These are phyloP conservation scores for Capsicum rhomboideum DNA, from an alignment of 257 asterid genomes.

Conservation along the genomic window DNA sequence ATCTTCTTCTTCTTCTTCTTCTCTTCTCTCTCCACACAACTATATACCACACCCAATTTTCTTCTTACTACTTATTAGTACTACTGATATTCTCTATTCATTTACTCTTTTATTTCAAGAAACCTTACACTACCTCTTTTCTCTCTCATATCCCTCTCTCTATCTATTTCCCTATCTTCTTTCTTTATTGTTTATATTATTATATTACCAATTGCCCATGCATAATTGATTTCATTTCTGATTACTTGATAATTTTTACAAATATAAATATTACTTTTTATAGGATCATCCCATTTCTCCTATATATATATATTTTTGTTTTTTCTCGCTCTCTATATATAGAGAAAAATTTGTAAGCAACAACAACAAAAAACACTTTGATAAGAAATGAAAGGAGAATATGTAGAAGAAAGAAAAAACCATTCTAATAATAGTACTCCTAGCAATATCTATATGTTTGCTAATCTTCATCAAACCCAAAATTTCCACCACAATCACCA, in stretches of 20 bases:
- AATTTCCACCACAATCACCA: constrained; percentile 16
- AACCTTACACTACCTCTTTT: background rate
- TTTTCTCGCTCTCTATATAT: no score
- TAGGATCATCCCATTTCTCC: no score
- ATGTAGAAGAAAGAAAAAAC: constrained; percentile 21
- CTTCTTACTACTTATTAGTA: background rate
- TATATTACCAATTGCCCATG: no score
- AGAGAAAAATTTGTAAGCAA: background rate
- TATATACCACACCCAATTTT: background rate
- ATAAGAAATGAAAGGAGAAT: constrained; percentile 36
- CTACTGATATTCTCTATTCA: background rate
- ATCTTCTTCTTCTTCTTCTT: constrained; percentile 8
- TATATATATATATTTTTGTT: no score
- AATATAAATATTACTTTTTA: no score
- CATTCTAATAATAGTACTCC: background rate
- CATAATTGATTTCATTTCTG: no score
- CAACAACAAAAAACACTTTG: background rate
- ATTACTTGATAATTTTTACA: no score
- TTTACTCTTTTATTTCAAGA: background rate
- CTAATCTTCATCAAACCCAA: constrained; percentile 36
- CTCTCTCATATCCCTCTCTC: background rate
- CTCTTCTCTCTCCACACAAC: background rate
- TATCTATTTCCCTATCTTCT: background rate
- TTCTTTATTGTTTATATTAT: background rate
- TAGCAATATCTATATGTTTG: constrained; percentile 28